Percentiles rank a stretch among this genome's conserved stretches.
These are phyloP conservation scores for Hemisphaericaspora subhashii DNA, from an alignment of 1,139 yeast genomes.

Conservation along the genomic window DNA sequence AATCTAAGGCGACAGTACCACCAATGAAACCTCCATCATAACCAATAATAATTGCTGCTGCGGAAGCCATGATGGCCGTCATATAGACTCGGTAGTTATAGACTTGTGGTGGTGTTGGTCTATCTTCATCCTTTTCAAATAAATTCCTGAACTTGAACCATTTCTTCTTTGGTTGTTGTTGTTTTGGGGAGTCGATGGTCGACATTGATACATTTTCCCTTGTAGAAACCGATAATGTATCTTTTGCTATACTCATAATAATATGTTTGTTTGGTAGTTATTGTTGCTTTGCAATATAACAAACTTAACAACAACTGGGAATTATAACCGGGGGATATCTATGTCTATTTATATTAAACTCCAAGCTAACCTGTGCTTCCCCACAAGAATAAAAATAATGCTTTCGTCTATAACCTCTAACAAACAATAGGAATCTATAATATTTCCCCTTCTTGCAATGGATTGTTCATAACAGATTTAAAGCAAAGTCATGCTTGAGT, in stretches of 20 bases:
- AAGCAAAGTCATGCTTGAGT: too few species aligned
- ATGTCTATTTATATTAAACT: constrained; percentile 2
- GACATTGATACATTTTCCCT: constrained; percentile 4
- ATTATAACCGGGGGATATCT: not conserved
- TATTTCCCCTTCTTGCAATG: too few species aligned
- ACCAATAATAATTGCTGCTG: constrained; percentile 40
- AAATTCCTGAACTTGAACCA: constrained; percentile 23
- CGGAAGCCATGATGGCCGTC: constrained; percentile 42
- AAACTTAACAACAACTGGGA: not conserved
- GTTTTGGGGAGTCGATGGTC: not conserved
- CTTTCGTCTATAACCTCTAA: too few species aligned
- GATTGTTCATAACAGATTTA: too few species aligned
- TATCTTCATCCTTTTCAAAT: constrained; percentile 36
- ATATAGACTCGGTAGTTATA: constrained; percentile 37
- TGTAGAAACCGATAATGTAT: not conserved
- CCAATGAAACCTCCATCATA: constrained; percentile 48
- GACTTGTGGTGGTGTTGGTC: constrained; percentile 41
- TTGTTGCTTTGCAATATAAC: not conserved
- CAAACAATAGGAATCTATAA: too few species aligned
- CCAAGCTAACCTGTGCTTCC: not conserved
- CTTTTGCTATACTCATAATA: constrained; percentile 4
- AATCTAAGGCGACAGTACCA: constrained; percentile 40
- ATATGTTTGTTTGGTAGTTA: not conserved
- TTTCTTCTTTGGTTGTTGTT: constrained; percentile 5
- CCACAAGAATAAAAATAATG: not conserved